Conservation (phyloP, 768 basidiomycete species). For the Mycena epipterygia region DNA sequence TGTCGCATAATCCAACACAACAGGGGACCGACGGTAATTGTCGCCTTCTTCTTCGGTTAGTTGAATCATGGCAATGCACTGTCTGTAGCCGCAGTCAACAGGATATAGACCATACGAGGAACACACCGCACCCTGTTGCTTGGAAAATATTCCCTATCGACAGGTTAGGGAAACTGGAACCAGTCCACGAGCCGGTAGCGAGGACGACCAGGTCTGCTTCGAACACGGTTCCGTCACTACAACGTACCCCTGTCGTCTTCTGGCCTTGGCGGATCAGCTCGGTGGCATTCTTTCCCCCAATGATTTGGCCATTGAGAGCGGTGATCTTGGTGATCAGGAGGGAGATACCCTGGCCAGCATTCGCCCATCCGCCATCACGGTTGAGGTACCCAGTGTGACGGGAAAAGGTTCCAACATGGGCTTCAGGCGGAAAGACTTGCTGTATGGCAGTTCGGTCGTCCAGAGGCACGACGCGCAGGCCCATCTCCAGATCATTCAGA, state of each 20-base stretch:
- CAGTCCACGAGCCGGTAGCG: slow-evolving; percentile 89
- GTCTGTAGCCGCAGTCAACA: slow-evolving; percentile 59
- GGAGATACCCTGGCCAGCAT: slow-evolving; percentile 76
- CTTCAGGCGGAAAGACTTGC: slow-evolving; percentile 60
- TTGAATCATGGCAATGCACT: slow-evolving; percentile 83
- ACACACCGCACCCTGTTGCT: slow-evolving; percentile 84
- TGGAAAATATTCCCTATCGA: slow-evolving; percentile 64
- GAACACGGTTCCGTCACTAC: slow-evolving; percentile 68
- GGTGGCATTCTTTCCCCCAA: slow-evolving; percentile 70
- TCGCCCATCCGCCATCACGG: slow-evolving; percentile 86
- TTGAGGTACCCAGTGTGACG: slow-evolving; percentile 75
- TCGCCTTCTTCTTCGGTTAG: slow-evolving; percentile 79
- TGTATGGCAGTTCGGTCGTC: slow-evolving; percentile 56
- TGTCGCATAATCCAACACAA: slow-evolving; percentile 78
- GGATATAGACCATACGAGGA: slow-evolving; percentile 28
- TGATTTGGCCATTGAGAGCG: slow-evolving; percentile 70
- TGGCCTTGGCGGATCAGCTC: slow-evolving; percentile 54
- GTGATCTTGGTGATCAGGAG: slow-evolving; percentile 68
- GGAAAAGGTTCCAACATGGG: slow-evolving; percentile 53
- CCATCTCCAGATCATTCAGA: slow-evolving; percentile 72
- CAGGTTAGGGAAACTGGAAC: slow-evolving; percentile 77
- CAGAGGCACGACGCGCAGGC: slow-evolving; percentile 63
- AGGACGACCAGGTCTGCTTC: slow-evolving; percentile 75
- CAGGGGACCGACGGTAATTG: slow-evolving; percentile 71
- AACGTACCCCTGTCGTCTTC: slow-evolving; percentile 70